phyloP scores from a whole-genome alignment of 495 filamentous ascomycete species.

The Penicillium longicatenatum region DNA sequence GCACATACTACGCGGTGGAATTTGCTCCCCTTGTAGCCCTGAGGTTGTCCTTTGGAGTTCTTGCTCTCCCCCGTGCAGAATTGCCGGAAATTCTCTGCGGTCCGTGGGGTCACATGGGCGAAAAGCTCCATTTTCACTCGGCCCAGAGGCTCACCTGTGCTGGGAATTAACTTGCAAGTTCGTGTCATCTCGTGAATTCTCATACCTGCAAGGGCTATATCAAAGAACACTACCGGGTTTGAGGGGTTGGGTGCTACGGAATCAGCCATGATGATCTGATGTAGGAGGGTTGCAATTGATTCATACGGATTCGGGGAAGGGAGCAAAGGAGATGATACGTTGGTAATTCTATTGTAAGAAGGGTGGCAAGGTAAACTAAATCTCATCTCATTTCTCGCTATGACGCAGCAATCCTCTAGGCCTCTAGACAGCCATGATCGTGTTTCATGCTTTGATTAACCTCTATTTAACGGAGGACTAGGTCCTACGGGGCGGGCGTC shows the following conservation, averaged over 20 bases:
- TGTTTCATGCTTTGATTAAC: too few species aligned
- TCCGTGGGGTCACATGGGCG: conserved; percentile 77
- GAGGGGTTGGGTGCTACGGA: conserved; percentile 9
- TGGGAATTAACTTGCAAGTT: conserved; percentile 3
- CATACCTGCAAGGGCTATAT: conserved; percentile 85
- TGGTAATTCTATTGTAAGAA: not conserved
- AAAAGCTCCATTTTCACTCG: conserved; percentile 95
- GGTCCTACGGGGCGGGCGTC: too few species aligned
- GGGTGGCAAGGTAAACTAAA: too few species aligned
- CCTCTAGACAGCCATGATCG: too few species aligned
- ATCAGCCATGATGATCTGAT: conserved; percentile 15
- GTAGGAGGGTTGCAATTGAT: not conserved
- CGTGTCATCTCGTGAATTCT: not conserved
- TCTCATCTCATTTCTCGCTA: too few species aligned
- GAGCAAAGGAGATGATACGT: not conserved
- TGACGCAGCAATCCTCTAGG: too few species aligned
- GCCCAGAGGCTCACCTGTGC: conserved; percentile 86
- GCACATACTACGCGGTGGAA: conserved; percentile 88
- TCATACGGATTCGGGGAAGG: not conserved
- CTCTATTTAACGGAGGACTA: too few species aligned
- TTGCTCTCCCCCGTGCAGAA: conserved; percentile 96
- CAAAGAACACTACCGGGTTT: conserved; percentile 85
- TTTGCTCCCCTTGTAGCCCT: conserved; percentile 92
- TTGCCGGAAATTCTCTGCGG: conserved; percentile 95
- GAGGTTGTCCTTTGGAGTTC: conserved; percentile 73